Percentiles rank a stretch among this genome's conserved stretches.
Evolutionary conservation across 2,329 filamentous ascomycete genomes (phyloP).

Genomic region (Davidsoniella australis): DNA sequence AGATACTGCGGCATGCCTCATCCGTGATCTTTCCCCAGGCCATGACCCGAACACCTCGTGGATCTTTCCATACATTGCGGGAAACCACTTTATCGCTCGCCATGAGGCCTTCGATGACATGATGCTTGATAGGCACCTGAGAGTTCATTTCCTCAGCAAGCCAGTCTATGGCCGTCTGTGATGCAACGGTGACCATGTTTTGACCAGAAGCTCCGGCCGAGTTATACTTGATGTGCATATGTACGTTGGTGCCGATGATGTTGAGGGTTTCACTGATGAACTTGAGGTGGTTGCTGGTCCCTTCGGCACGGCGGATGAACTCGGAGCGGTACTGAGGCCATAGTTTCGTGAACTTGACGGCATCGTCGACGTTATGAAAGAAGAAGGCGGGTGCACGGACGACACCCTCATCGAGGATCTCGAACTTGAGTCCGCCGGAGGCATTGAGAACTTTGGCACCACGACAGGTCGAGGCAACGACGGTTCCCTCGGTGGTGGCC

Average conservation of each 20-base stretch:
- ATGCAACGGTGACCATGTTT: constrained; percentile 3
- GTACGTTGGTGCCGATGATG: not conserved
- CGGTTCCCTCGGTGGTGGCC: constrained; percentile 4
- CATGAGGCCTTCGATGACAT: not conserved
- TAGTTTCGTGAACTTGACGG: constrained; percentile 1
- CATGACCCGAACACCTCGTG: constrained; percentile 3
- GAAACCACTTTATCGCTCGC: not conserved
- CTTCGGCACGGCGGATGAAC: constrained; percentile 1
- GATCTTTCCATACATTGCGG: not conserved
- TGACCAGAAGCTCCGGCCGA: constrained; percentile 2
- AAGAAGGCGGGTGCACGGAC: not conserved
- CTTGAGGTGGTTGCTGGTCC: constrained; percentile 1
- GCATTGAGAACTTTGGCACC: constrained; percentile 6
- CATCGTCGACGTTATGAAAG: not conserved
- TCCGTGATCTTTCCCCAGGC: constrained; percentile 5
- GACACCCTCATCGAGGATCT: not conserved
- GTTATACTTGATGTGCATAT: not conserved
- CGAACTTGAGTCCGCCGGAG: not conserved
- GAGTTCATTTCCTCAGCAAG: not conserved
- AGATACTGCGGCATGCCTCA: not conserved
- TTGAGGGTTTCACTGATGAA: not conserved
- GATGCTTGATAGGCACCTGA: not conserved
- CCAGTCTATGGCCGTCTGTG: constrained; percentile 1
- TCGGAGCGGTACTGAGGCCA: not conserved
- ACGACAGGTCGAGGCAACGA: not conserved